phyloP scores from a whole-genome alignment of 176 grass and related monocot genomes.

The Bonia amplexicaulis region DNA sequence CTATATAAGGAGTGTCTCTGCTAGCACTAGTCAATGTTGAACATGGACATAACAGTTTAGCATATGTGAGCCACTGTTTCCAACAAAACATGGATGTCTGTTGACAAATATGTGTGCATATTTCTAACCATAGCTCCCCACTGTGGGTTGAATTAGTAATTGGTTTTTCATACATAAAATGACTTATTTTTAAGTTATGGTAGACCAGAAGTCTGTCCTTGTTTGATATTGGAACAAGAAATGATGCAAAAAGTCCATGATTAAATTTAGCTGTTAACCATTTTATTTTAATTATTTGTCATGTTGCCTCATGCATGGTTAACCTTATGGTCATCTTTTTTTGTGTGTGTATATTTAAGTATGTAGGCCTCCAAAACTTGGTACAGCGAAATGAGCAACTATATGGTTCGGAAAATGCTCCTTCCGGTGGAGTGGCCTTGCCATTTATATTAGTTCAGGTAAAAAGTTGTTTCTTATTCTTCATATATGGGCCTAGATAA shows the following conservation, averaged over 20 bases:
- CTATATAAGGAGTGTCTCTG: background rate
- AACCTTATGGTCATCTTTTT: background rate
- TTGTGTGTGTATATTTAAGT: slow-evolving; percentile 30
- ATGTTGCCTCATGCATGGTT: background rate
- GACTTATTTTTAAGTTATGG: background rate
- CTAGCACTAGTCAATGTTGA: background rate
- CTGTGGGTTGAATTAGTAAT: background rate
- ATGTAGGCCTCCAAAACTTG: slow-evolving; percentile 79
- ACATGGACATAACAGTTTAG: background rate
- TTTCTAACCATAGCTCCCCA: background rate
- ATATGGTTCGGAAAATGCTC: slow-evolving; percentile 69
- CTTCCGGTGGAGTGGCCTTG: slow-evolving; percentile 87
- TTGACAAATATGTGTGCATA: background rate
- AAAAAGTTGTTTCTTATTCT: slow-evolving; percentile 11
- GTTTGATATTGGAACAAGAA: slow-evolving; percentile 22
- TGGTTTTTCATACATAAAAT: background rate
- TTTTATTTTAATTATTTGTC: background rate
- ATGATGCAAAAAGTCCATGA: background rate
- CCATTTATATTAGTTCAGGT: slow-evolving; percentile 98
- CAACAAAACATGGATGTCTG: background rate
- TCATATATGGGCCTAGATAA: background rate
- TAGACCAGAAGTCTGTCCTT: background rate
- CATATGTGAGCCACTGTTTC: background rate
- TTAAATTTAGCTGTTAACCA: background rate
- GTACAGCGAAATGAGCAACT: slow-evolving; percentile 81